Base-by-base conservation (phyloP, 768 basidiomycete genomes). In the Rhodotorula paludigena region DNA sequence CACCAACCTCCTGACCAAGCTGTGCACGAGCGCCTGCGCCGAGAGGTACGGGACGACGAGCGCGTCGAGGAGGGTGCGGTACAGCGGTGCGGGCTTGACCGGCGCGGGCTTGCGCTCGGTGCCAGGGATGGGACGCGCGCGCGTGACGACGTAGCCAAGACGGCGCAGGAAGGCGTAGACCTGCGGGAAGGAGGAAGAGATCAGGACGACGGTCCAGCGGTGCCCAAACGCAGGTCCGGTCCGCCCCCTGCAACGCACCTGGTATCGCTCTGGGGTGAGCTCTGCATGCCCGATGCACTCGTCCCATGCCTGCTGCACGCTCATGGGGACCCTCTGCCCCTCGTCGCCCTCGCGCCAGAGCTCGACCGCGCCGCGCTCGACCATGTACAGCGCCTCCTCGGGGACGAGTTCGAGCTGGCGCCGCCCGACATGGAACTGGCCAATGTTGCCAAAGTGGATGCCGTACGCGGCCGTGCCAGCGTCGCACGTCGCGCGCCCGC, bases 111-210 rank as follows among this genome's bases (percentile, higher is more conserved):
- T n/a, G 2, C 55, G n/a, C 21, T 45, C 38, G 52, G 38, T 28
- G 53, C 48, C 57, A 1, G 65, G 44, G 23, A 62, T 39, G 25
- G 47, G 59, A 14, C 64, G 67, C 0, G 90, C 81, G n/a, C 96
- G 84, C 48, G 85, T 89, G 16, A 98, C 85, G 18, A 86, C 83
- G 78, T 96, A 99, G 21, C 96, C 96, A 45, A 98, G 81, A 25
- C 96, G 86, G 74, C 88, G 91, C 39, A 99, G 82, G 78, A 94
- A 92, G 1, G 94, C 85, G 75, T 88, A 98, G 30, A 94, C 90
- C 93, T 98, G 57, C 64, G 18, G 42, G 12, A 49, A 16, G 32
- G 23, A 12, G 48, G 35, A 10, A 55, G 39, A 30, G 45, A 48
- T 20, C 20, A 41, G 41, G n/a, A n/a, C 41, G 41, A 20, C 41